Base-by-base conservation (phyloP, 73 alveolate genomes). In the Paramecium bursaria region DNA sequence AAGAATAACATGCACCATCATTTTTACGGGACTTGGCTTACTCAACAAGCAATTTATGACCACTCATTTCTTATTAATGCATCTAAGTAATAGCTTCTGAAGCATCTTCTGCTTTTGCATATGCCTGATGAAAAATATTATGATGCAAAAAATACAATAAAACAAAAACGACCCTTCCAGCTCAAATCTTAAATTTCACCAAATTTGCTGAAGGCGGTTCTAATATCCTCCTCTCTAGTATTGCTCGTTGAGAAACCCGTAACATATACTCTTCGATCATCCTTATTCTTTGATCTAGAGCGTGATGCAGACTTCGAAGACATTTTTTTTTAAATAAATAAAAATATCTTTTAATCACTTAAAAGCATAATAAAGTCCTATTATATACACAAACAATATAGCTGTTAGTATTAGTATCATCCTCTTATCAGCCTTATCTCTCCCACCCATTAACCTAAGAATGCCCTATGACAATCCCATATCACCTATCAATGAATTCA, bases 401-500 rank as follows among this genome's bases (percentile, higher is more conserved):
- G 50, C 44, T 19, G 82, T 35, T 35, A 67, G 50, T 21, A 67
- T 21, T 39, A 67, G 13, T 4, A 67, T 14, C 33, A 67, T 67
- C 6, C 55, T 44, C 35, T 47, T 35, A 19, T 67, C 82, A 21
- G 33, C 15, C 21, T 27, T 10, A 42, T 67, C 82, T 67, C 82
- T 33, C 7, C 60, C 33, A 31, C 82, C 82, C 3, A 67, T 67
- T 1, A 67, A 23, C 21, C 44, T 67, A 7, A 67, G 33, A 10
- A 67, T 67, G 17, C 82, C 82, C 27, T 67, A 42, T 15, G 82
- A 67, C n/a, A 67, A 17, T 39, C 82, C 82, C 60, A 67, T 30
- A 67, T 67, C 82, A 0, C 82, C 82, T 3, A 67, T 67, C 7
- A 47, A 25, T 21, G 19, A 5, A 67, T 67, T 67, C 10, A 67